Percentiles rank a stretch among this genome's conserved stretches.
Evolutionary conservation across 2,329 filamentous ascomycete species (phyloP).

Genomic region (Talaromyces sp.): DNA sequence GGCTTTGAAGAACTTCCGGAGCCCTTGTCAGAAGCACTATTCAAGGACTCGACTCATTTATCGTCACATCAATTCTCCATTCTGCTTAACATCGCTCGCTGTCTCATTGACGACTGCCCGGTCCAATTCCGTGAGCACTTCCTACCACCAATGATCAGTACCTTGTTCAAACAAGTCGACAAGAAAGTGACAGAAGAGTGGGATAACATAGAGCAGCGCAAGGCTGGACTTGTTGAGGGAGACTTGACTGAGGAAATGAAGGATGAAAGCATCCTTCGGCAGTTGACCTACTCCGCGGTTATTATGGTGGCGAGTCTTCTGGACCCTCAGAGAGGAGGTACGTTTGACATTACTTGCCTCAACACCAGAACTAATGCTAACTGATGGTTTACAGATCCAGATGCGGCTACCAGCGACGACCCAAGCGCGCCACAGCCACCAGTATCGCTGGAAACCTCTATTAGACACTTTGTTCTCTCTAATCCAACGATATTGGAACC

Average conservation of each 20-base stretch:
- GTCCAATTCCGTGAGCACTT: conserved; percentile 72
- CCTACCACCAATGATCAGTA: conserved; percentile 74
- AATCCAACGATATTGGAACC: conserved; percentile 78
- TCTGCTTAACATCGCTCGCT: conserved; percentile 81
- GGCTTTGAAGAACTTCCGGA: conserved; percentile 78
- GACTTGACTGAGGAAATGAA: conserved; percentile 96
- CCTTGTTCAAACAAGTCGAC: conserved; percentile 82
- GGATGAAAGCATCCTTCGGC: conserved; percentile 87
- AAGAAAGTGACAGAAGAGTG: conserved; percentile 83
- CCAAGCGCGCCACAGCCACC: conserved; percentile 32
- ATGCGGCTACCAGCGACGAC: conserved; percentile 32
- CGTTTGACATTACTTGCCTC: conserved; percentile 23
- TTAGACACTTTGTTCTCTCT: conserved; percentile 78
- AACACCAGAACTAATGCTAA: background rate
- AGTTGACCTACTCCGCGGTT: conserved; percentile 87
- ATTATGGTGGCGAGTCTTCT: conserved; percentile 87
- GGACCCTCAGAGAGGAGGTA: conserved; percentile 66
- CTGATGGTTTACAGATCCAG: conserved; percentile 29
- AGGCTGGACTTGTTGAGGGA: conserved; percentile 64
- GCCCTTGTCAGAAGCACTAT: conserved; percentile 78
- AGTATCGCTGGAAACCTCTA: conserved; percentile 52
- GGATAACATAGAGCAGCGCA: conserved; percentile 63
- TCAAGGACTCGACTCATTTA: conserved; percentile 74
- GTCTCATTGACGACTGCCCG: conserved; percentile 89
- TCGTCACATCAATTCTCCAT: conserved; percentile 92